phyloP scores from a whole-genome alignment of 1,284 basidiomycete species.

The Xerocomus minutiporus region DNA sequence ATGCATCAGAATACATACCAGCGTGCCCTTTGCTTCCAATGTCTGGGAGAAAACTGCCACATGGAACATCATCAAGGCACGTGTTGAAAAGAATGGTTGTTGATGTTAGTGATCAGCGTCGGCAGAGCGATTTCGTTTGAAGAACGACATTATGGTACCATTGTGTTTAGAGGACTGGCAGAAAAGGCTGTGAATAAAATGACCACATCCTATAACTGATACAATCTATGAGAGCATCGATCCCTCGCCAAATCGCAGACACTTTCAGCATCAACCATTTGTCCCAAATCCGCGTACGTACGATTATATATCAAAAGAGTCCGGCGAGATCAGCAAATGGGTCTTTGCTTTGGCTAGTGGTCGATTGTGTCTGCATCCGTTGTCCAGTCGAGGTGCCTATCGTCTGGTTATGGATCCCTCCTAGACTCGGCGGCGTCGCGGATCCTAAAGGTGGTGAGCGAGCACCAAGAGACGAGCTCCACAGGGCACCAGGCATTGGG shows the following conservation, averaged over 20 bases:
- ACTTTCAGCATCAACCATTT: not conserved
- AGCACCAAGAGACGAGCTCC: slow-evolving; percentile 13
- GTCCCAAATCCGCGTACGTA: not conserved
- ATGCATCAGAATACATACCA: too few species aligned
- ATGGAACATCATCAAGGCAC: too few species aligned
- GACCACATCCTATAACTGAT: not conserved
- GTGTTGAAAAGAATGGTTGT: too few species aligned
- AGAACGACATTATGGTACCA: not conserved
- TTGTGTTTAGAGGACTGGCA: not conserved
- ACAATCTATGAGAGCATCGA: not conserved
- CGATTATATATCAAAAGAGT: slow-evolving; percentile 49
- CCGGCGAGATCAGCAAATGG: slow-evolving; percentile 77
- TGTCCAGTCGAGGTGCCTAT: slow-evolving; percentile 13
- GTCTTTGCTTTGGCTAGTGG: slow-evolving; percentile 53
- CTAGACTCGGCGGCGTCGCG: slow-evolving; percentile 11
- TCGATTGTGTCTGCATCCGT: slow-evolving; percentile 14
- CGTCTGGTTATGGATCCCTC: slow-evolving; percentile 3
- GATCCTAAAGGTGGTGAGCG: slow-evolving; percentile 18
- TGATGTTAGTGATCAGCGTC: too few species aligned
- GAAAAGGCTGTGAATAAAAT: not conserved
- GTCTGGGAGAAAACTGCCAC: too few species aligned
- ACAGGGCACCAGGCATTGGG: not conserved
- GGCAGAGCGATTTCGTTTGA: too few species aligned
- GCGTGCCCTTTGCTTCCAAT: too few species aligned
- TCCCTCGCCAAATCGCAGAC: not conserved